These are phyloP conservation scores for Chytriomyces hyalinus DNA, from an alignment of 192 early-diverging fungal species.

Conservation along the genomic window DNA sequence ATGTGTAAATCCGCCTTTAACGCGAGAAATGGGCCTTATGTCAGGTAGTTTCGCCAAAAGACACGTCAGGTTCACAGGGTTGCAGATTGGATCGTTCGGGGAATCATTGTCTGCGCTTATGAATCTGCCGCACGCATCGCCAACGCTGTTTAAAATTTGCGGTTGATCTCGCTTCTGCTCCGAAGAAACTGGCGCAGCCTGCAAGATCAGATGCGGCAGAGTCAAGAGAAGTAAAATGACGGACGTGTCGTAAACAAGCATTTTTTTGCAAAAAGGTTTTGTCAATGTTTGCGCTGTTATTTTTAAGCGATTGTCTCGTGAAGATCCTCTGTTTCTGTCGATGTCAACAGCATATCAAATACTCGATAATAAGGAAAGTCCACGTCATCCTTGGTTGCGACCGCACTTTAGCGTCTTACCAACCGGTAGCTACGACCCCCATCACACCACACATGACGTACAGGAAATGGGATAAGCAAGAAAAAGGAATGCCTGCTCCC, in stretches of 20 bases:
- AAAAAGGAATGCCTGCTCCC: neutral
- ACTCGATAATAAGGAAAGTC: neutral
- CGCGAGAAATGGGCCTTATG: neutral
- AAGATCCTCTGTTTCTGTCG: neutral
- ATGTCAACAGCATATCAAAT: neutral
- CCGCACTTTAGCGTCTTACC: neutral
- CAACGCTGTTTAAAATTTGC: no score
- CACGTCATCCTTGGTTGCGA: neutral
- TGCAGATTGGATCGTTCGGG: neutral
- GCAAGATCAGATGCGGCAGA: no score
- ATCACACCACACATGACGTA: neutral
- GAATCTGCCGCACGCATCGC: no score
- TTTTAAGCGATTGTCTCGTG: no score
- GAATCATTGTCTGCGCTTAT: no score
- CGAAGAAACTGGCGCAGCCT: no score
- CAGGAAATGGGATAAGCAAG: neutral
- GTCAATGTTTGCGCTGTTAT: no score
- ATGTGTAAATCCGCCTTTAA: neutral
- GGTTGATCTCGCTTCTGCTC: no score
- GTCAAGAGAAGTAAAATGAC: no score
- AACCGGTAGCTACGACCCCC: neutral
- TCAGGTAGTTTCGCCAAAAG: neutral
- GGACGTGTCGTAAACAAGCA: no score
- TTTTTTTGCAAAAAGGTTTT: no score
- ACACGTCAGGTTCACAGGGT: neutral